phyloP scores from a whole-genome alignment of 2,329 filamentous ascomycete genomes.

The Knufia fluminis region DNA sequence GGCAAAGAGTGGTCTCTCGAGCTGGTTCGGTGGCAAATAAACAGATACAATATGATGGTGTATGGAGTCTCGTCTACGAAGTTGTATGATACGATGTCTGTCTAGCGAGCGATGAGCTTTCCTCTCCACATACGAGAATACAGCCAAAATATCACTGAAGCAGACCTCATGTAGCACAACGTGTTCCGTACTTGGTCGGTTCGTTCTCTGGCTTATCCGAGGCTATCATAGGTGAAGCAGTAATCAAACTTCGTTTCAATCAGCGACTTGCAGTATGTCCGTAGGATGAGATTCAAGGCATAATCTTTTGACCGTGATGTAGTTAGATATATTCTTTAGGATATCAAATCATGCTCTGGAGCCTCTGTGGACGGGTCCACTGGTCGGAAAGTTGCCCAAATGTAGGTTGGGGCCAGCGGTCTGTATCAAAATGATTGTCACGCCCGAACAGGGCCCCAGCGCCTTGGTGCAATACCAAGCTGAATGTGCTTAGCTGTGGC shows the following conservation, averaged over 20 bases:
- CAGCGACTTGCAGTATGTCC: no score
- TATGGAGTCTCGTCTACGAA: not conserved
- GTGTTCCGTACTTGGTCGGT: no score
- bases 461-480: not conserved
- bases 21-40: constrained; percentile 65
- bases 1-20: constrained; percentile 72
- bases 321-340: no score
- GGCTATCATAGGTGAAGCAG: no score
- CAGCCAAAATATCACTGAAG: not conserved
- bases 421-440: not conserved
- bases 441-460: not conserved
- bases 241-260: no score
- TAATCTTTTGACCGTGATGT: no score
- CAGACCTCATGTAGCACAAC: no score
- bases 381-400: not conserved
- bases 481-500: not conserved
- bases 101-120: not conserved
- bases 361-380: no score
- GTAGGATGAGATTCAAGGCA: no score
- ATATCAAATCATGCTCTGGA: no score
- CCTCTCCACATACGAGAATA: not conserved
- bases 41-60: not conserved
- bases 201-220: no score
- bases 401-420: not conserved
- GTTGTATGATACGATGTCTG: not conserved